These are phyloP conservation scores for Cyberlindnera subsufficiens DNA, from an alignment of 805 yeast genomes.

Conservation along the genomic window DNA sequence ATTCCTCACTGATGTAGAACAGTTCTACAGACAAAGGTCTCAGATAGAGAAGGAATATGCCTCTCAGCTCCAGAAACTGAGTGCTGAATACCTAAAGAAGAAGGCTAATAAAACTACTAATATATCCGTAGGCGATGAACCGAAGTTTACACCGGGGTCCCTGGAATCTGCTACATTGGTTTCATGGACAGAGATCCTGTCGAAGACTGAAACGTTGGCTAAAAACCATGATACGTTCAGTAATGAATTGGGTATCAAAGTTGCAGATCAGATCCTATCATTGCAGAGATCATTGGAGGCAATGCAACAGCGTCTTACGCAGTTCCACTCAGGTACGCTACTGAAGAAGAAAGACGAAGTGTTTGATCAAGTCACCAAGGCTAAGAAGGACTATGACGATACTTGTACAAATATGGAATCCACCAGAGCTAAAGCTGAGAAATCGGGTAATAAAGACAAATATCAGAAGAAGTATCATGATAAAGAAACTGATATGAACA, in stretches of 20 bases:
- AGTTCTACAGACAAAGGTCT: slow-evolving; percentile 80
- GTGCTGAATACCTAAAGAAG: slow-evolving; percentile 65
- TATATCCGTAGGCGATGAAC: slow-evolving; percentile 85
- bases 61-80: slow-evolving; percentile 52
- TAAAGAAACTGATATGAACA: slow-evolving; percentile 76
- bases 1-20: slow-evolving; percentile 75
- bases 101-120: slow-evolving; percentile 64
- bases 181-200: slow-evolving; percentile 83
- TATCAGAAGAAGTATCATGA: slow-evolving; percentile 45
- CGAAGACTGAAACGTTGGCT: slow-evolving; percentile 77
- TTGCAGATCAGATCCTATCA: slow-evolving; percentile 54
- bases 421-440: slow-evolving; percentile 70
- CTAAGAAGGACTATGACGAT: slow-evolving; percentile 73
- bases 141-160: slow-evolving; percentile 91
- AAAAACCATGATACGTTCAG: slow-evolving; percentile 57
- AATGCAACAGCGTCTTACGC: slow-evolving; percentile 49
- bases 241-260: slow-evolving; percentile 49
- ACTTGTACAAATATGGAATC: slow-evolving; percentile 76
- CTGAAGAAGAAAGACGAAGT: slow-evolving; percentile 31
- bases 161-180: slow-evolving; percentile 82
- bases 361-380: slow-evolving; percentile 26
- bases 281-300: slow-evolving; percentile 48
- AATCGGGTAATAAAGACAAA: slow-evolving; percentile 45
- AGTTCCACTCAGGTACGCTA: slow-evolving; percentile 51
- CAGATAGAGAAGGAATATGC: slow-evolving; percentile 80